Base-by-base conservation (phyloP, 345 rosid species). In the Gossypium arboreum region DNA sequence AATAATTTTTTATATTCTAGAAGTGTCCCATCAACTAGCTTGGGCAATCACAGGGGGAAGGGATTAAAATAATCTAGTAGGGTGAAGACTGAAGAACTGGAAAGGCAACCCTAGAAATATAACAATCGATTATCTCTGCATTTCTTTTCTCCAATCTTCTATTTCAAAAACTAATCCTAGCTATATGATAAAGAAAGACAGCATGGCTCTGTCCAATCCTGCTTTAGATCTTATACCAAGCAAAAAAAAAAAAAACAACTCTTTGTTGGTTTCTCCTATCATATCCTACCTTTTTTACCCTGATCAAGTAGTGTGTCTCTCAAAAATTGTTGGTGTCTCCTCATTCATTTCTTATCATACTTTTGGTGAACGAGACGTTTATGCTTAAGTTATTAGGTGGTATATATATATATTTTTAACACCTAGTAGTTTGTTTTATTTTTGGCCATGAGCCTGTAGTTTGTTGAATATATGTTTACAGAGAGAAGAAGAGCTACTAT, bases 401-500 rank as follows among this genome's bases (percentile, higher is more conserved):
- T 22, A 6, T 20, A n/a, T 17, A 34, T 4, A 34, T 34, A 3
- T 29, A 24, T 24, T 24, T 5, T 34, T 1, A 34, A 34, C n/a
- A 15, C 2, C 55, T 7, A 15, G 55, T 16, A 51, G 9, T 0
- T 18, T 18, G 3, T 18, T 18, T 58, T 34, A 5, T 34, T 7
- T 8, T 9, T 29, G 20, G 9, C 22, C 22, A 17, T 47, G 3
- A 63, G 1, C 16, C 20, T 43, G 52, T 70, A 54, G 39, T 75
- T 50, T 78, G 62, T 71, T 81, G 50, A 51, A 54, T 68, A 69
- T 70, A 43, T 17, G 57, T 77, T 55, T 57, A 11, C 83, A 95
- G 99, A 93, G 86, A 79, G 99, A 95, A 80, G 98, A 93, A 76
- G 99, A 91, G 75, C 79, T 95, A 87, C 91, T 95, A 41, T 91